Conservation (phyloP, 169 alveolate species). For the Eimeria tenella region DNA sequence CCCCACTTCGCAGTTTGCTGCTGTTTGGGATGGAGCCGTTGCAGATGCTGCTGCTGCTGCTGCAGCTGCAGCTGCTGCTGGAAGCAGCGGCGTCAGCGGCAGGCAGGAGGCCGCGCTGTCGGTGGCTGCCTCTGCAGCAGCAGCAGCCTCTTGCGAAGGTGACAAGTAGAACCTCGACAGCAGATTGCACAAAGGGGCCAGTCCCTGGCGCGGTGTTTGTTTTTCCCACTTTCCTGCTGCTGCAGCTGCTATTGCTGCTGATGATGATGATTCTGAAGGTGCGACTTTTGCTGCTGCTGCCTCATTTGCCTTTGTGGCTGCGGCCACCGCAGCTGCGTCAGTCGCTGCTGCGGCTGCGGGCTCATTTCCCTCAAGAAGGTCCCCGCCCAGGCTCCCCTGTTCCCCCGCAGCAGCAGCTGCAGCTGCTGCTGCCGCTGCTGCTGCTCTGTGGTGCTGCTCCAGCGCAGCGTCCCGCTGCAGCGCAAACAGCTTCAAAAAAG, state of each 20-base stretch:
- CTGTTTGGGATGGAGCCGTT: neutral
- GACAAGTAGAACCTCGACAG: neutral
- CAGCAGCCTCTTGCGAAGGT: conserved; percentile 6
- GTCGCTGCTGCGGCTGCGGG: neutral
- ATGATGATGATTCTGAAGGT: neutral
- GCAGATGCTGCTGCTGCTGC: conserved; percentile 6
- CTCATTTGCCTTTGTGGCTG: neutral
- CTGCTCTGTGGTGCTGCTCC: conserved; percentile 3
- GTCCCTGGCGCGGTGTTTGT: neutral
- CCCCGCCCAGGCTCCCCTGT: neutral
- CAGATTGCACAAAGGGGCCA: conserved; percentile 8
- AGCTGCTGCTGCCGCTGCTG: neutral
- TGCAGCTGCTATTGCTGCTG: neutral
- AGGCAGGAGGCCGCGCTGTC: neutral
- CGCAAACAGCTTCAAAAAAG: conserved; percentile 7
- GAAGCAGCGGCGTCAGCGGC: neutral
- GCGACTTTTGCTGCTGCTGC: neutral
- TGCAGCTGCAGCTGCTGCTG: neutral
- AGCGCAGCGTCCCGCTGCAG: conserved; percentile 48
- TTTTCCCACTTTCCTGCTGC: neutral
- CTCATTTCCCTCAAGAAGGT: neutral
- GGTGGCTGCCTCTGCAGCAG: conserved; percentile 34
- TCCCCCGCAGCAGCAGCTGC: neutral
- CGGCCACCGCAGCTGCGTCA: neutral
- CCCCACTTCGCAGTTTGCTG: neutral